Evolutionary conservation across 495 filamentous ascomycete genomes (phyloP), one percentile per base, ranked within the genome.

Genomic region (Jackrogersella minutella): DNA sequence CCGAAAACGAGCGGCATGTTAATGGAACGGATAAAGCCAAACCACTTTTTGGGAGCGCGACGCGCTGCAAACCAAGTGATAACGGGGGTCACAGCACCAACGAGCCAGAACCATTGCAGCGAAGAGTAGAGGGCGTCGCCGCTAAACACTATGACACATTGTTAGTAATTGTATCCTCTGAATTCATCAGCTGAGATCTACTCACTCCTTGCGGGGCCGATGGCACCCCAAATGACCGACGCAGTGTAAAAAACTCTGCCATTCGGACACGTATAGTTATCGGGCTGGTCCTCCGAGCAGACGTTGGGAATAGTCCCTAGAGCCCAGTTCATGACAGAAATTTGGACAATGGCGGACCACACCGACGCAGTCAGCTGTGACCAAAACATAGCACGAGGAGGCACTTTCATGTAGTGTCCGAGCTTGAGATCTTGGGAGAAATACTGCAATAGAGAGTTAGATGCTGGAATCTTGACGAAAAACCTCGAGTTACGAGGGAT

Each of bases 391-490:
- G 80, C 82, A 3, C 88, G 82, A 2, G 88, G 88, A 5, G 88
- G 85, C 6, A 85, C 80, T 71, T 91, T 90, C 76, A 91, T 86
- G 71, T 91, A 92, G 71, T 91, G 88, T n/a, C 86, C 89, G 11
- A 82, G 74, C 67, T 85, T 84, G 53, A 86, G 76, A 61, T 86
- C 83, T 62, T 81, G 78, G 5, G 71, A 62, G 54, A 80, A 81
- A 50, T 72, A 71, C 60, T 64, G 24, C 11, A 34, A 33, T 40
- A 5, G 2, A 49, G 36, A 47, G 64, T 68, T 17, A 67, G 51
- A 3, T 34, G 10, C 17, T 21, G 22, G 21, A 14, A 41, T 1
- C 5, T 8, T 26, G 26, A 7, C 26, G 26, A 30, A 30, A 3
- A 30, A 7, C 26, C 26, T 30, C 26, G 26, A 30, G 26, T 30